Conservation (phyloP, 176 grass and related monocot genomes). For the Juncus inflexus region DNA sequence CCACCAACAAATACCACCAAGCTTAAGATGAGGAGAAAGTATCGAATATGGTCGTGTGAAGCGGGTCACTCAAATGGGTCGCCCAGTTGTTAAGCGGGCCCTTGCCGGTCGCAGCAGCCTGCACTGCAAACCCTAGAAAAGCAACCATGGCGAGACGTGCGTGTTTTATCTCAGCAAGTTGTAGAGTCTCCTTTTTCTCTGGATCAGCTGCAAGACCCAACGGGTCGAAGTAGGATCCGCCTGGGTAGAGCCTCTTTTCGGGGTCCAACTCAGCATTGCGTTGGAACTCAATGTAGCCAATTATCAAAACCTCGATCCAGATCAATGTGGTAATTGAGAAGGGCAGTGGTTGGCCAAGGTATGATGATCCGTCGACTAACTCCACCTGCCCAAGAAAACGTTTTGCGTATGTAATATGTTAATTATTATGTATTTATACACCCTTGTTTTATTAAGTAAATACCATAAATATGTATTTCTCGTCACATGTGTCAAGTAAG, state of each 20-base stretch:
- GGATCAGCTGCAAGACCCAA: conserved; percentile 80
- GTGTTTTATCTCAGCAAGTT: conserved; percentile 99
- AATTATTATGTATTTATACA: background rate
- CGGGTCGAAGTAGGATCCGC: conserved; percentile 85
- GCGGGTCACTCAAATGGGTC: conserved; percentile 96
- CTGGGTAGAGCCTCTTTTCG: conserved; percentile 90
- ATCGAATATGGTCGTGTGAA: conserved; percentile 99
- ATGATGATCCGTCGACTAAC: conserved; percentile 79
- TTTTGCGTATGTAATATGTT: background rate
- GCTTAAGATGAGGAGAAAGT: conserved; percentile 66
- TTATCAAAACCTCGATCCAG: conserved; percentile 95
- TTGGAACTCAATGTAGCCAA: conserved; percentile 99
- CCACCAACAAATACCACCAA: conserved; percentile 7
- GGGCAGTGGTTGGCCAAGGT: conserved; percentile 87
- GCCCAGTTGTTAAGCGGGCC: conserved; percentile 98
- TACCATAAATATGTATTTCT: background rate
- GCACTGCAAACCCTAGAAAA: conserved; percentile 91
- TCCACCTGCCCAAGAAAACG: conserved; percentile 50
- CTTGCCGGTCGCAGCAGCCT: conserved; percentile 96
- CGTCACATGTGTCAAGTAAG: background rate
- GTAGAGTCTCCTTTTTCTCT: conserved; percentile 78
- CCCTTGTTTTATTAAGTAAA: background rate
- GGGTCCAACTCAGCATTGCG: conserved; percentile 92
- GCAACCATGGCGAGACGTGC: conserved; percentile 97
- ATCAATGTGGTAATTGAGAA: conserved; percentile 89